These are phyloP conservation scores for Pythium aquatile DNA, from an alignment of 352 stramenopile genomes.

Conservation along the genomic window DNA sequence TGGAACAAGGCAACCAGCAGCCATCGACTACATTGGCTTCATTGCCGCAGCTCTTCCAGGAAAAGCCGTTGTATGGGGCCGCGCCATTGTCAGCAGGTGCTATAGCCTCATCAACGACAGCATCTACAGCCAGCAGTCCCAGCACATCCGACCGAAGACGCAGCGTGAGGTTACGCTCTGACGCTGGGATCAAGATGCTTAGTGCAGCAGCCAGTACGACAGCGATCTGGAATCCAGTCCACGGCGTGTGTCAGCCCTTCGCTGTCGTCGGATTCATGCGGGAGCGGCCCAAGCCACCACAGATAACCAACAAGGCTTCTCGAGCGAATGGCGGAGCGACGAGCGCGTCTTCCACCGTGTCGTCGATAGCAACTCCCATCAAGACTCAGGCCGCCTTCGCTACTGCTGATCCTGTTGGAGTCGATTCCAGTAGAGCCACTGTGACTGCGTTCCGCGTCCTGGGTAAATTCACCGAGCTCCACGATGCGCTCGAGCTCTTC, in stretches of 20 bases:
- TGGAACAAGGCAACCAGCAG: constrained; percentile 12
- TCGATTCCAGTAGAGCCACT: not conserved
- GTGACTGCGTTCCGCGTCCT: constrained; percentile 62
- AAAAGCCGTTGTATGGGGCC: constrained; percentile 24
- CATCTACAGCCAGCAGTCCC: constrained; percentile 4
- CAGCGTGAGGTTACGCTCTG: constrained; percentile 36
- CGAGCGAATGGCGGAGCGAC: not conserved
- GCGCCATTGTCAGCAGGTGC: not conserved
- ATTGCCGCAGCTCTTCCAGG: constrained; percentile 13
- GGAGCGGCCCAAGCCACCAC: constrained; percentile 20
- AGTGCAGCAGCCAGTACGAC: constrained; percentile 4
- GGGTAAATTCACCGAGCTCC: constrained; percentile 67
- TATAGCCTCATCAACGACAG: not conserved
- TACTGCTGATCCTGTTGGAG: not conserved
- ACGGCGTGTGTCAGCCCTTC: constrained; percentile 76
- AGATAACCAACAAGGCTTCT: not conserved
- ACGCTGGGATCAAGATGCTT: constrained; percentile 24
- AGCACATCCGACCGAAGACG: constrained; percentile 19
- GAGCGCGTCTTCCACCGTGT: constrained; percentile 4
- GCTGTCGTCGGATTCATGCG: constrained; percentile 63
- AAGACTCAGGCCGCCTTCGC: not conserved
- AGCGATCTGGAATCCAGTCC: constrained; percentile 71
- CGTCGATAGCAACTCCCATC: not conserved
- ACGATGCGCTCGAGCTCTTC: constrained; percentile 66
- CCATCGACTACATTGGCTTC: not conserved